Base-by-base conservation (phyloP, 371 early-diverging fungal genomes). In the Syncephalis plumigaleata region DNA sequence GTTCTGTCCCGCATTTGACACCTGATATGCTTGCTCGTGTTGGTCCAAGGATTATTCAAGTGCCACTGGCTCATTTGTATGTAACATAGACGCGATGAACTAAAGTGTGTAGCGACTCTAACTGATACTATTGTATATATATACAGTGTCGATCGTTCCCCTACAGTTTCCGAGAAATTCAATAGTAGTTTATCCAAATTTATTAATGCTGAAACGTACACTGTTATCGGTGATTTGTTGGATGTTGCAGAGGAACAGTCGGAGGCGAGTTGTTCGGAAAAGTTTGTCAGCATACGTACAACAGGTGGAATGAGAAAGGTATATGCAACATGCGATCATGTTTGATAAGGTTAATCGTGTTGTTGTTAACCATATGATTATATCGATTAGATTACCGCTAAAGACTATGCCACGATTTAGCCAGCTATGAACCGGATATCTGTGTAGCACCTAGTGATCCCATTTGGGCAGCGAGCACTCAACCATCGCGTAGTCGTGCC, bases 1-100 rank as follows among this genome's bases (percentile, higher is more conserved):
- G 83, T 7, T 65, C 81, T 4, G 78, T 80, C 11, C 83, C 83
- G 26, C 86, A 85, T 50, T 59, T 84, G 53, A 66, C 80, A 18
- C 71, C 76, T 1, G 83, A 86, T 38, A 75, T 68, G 36, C 46
- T 36, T 56, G 64, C 17, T 47, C 49, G 9, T 60, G 22, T 16
- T 9, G 26, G 26, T 11, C 24, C 16, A 2, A 17, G 25, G 27
- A 31, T 36, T 37, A 22, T 5, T 47, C 25, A 20, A 24, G 9
- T 20, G 20, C 17, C 23, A 25, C 20, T 46, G 22, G 15, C 16
- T 9, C 21, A 36, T 46, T 31, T 17, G 15, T 15, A 18, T 24
- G 20, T 17, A 20, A 26, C 5, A 7, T 16, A 3, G 2, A 46
- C 16, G 31, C 21, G 25, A 25, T 24, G 20, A 15, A 22, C 3